Evolutionary conservation across 2,329 filamentous ascomycete species (phyloP).

Genomic region (Acarospora socialis): DNA sequence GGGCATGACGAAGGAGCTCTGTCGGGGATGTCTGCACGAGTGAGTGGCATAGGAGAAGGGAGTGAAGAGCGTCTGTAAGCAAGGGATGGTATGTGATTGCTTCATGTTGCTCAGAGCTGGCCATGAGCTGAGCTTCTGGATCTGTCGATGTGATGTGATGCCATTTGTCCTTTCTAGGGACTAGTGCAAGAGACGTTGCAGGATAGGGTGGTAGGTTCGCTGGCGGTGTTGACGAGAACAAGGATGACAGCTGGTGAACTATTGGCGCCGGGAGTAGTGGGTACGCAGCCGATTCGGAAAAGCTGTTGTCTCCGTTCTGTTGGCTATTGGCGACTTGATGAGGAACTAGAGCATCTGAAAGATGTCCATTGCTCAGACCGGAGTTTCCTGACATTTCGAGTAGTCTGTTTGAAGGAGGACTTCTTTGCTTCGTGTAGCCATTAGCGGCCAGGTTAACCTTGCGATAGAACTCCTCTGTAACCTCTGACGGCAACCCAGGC

Average conservation of each 20-base stretch:
- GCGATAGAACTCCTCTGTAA: constrained; percentile 36
- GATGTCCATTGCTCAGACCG: constrained; percentile 7
- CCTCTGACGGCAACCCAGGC: constrained; percentile 49
- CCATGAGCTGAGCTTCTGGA: constrained; percentile 22
- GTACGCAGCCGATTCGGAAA: constrained; percentile 17
- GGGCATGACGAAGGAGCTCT: constrained; percentile 63
- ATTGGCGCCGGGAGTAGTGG: constrained; percentile 35
- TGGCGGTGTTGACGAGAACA: constrained; percentile 58
- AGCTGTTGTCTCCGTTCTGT: constrained; percentile 10
- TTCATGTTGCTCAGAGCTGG: constrained; percentile 39
- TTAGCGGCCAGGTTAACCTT: constrained; percentile 44
- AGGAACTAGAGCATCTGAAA: constrained; percentile 30
- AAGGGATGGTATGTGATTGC: constrained; percentile 68
- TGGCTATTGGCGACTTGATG: constrained; percentile 24
- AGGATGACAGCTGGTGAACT: constrained; percentile 43
- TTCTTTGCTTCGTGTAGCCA: constrained; percentile 29
- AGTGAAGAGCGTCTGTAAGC: constrained; percentile 64
- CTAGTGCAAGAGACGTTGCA: constrained; percentile 23
- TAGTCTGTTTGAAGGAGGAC: constrained; percentile 28
- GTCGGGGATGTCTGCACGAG: constrained; percentile 64
- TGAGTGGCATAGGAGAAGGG: constrained; percentile 62
- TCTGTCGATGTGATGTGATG: constrained; percentile 17
- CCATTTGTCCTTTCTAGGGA: constrained; percentile 21
- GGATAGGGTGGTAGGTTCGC: constrained; percentile 55
- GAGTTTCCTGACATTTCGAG: constrained; percentile 12